Evolutionary conservation across 2,329 filamentous ascomycete genomes (phyloP).

Genomic region (Massarina eburnea): DNA sequence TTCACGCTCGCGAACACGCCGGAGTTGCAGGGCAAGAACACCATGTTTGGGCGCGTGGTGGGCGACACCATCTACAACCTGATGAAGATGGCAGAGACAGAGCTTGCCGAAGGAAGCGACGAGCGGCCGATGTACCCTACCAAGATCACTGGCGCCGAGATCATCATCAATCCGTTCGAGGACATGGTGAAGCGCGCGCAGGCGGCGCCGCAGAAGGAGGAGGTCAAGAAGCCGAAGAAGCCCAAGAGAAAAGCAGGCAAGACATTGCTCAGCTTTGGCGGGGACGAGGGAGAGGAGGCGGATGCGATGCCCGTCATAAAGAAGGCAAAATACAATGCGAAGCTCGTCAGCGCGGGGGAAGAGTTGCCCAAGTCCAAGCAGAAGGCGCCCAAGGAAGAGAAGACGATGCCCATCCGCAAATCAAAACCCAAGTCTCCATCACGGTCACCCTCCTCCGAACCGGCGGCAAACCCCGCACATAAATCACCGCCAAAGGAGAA

Average conservation of each 20-base stretch:
- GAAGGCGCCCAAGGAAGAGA: constrained; percentile 21
- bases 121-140: constrained; percentile 86
- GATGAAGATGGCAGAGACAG: constrained; percentile 87
- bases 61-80: constrained; percentile 97
- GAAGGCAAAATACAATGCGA: constrained; percentile 77
- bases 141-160: constrained; percentile 72
- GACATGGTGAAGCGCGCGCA: constrained; percentile 73
- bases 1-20: constrained; percentile 82
- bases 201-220: constrained; percentile 53
- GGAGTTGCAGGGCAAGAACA: constrained; percentile 87
- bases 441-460: constrained; percentile 26
- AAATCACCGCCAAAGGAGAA: constrained; percentile 20
- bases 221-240: constrained; percentile 51
- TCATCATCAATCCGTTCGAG: constrained; percentile 79
- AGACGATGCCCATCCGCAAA: constrained; percentile 37
- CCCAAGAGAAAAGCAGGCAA: constrained; percentile 73
- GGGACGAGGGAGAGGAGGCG: constrained; percentile 61
- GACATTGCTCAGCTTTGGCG: constrained; percentile 73
- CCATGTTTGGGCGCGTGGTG: constrained; percentile 86
- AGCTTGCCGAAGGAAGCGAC: constrained; percentile 71
- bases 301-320: constrained; percentile 64
- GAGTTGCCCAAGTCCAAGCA: constrained; percentile 46
- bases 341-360: constrained; percentile 60
- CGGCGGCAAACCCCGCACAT: constrained; percentile 11
- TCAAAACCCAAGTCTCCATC: constrained; percentile 26